phyloP scores from a whole-genome alignment of 805 yeast genomes.

The Pichia nakasei region DNA sequence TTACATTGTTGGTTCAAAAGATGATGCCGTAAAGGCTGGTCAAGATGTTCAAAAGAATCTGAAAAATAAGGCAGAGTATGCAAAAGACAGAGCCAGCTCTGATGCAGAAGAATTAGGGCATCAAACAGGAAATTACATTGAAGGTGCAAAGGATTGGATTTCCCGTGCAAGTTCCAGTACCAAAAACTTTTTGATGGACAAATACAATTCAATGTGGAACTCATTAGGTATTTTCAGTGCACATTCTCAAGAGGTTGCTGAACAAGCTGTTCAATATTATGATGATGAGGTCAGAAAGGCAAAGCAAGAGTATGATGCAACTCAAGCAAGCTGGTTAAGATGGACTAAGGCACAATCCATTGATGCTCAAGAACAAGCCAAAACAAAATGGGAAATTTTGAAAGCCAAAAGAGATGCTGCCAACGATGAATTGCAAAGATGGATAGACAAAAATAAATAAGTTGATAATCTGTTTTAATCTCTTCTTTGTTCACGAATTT shows the following conservation, averaged over 20 bases:
- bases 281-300: conserved; percentile 19
- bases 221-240: conserved; percentile 14
- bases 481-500: neutral
- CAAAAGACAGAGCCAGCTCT: neutral
- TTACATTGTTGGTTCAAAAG: conserved; percentile 1
- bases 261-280: conserved; percentile 19
- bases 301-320: conserved; percentile 20
- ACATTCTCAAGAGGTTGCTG: conserved; percentile 19
- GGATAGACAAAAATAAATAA: conserved; percentile 8
- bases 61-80: neutral
- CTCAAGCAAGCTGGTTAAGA: conserved; percentile 21
- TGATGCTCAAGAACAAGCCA: conserved; percentile 23
- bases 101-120: neutral
- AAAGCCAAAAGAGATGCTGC: conserved; percentile 19
- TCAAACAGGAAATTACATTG: neutral
- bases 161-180: neutral
- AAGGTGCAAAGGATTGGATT: conserved; percentile 1
- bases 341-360: conserved; percentile 25
- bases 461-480: too few species aligned
- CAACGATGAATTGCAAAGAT: conserved; percentile 10
- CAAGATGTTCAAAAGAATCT: conserved; percentile 12
- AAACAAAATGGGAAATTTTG: conserved; percentile 16
- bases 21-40: conserved; percentile 4
- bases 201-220: conserved; percentile 8
- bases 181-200: neutral